Conservation (phyloP, 257 asterid genomes). For the Gentiana straminea region DNA sequence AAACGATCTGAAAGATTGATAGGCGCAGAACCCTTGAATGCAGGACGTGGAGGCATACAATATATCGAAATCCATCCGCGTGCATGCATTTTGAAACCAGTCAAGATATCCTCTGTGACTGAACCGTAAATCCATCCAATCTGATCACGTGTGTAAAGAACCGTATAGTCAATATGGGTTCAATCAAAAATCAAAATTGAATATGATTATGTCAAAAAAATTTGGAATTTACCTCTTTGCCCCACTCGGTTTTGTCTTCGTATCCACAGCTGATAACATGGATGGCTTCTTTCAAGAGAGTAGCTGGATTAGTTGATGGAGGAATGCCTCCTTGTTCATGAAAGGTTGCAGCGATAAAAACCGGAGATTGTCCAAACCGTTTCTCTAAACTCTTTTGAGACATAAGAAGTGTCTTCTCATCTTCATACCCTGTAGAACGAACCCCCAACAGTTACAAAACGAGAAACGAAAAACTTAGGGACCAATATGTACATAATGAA, state of each 20-base stretch:
- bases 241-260: constrained; percentile 97
- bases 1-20: constrained; percentile 91
- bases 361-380: constrained; percentile 92
- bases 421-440: constrained; percentile 65
- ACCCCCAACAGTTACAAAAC: neutral
- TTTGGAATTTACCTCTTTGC: constrained; percentile 60
- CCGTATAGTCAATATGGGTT: too few relatives aligned
- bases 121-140: constrained; percentile 97
- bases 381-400: constrained; percentile 90
- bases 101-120: constrained; percentile 87
- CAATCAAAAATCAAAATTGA: too few relatives aligned
- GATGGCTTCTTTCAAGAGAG: constrained; percentile 90
- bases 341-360: constrained; percentile 85
- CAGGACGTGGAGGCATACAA: constrained; percentile 87
- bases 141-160: constrained; percentile 19
- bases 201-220: neutral
- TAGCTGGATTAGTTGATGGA: constrained; percentile 63
- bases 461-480: too few relatives aligned
- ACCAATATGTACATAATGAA: too few relatives aligned
- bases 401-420: constrained; percentile 80
- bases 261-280: constrained; percentile 97
- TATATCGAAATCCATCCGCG: constrained; percentile 89
- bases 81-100: constrained; percentile 92
- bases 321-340: constrained; percentile 95
- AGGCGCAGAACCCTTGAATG: constrained; percentile 94